Evolutionary conservation across 1,284 basidiomycete genomes (phyloP), one percentile per base, ranked within the genome.

Genomic region (Naganishia albida): DNA sequence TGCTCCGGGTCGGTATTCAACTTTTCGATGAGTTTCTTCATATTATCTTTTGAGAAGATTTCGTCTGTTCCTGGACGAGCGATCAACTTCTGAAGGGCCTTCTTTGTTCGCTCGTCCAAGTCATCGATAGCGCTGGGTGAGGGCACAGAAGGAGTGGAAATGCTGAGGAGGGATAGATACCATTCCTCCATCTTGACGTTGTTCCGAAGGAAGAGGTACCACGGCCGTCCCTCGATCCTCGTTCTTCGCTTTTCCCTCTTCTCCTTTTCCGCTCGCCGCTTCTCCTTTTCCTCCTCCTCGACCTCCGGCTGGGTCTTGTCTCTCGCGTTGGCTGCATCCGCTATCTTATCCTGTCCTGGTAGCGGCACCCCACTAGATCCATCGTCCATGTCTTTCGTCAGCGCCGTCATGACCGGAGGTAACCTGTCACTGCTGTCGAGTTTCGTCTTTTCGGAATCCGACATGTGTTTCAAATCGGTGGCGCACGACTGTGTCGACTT

Each of bases 1-100:
- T 93, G 89, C 75, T 98, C 95, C 2, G 93, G 90, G 72, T 93
- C 88, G 69, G 88, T 87, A 80, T 97, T 94, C 67, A 99, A 84
- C 1, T 87, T 90, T 15, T 87, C 81, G 56, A 97, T 87, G 40
- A 99, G 84, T 69, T 85, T 82, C 53, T 86, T 83, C 92, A 98
- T 96, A 77, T 96, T 91, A 6, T 82, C 78, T 2, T 86, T 81
- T 59, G 84, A 82, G 80, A 93, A 98, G 34, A 95, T 83, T 1
- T 67, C 30, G 70, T 66, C 83, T 83, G 20, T 81, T 83, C 70
- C 84, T 83, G 12, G 85, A 76, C 30, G 56, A 85, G 83, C 68
- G 2, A 40, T 60, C 13, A 60, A 46, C 23, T 49, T 60, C 16
- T 40, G 46, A 2, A 60, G 43, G 18, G 46, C 57, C 38, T 40